Percentiles rank a stretch among this genome's conserved stretches.
phyloP scores from a whole-genome alignment of 805 yeast species.

The Nakazawaea ambrosiae region DNA sequence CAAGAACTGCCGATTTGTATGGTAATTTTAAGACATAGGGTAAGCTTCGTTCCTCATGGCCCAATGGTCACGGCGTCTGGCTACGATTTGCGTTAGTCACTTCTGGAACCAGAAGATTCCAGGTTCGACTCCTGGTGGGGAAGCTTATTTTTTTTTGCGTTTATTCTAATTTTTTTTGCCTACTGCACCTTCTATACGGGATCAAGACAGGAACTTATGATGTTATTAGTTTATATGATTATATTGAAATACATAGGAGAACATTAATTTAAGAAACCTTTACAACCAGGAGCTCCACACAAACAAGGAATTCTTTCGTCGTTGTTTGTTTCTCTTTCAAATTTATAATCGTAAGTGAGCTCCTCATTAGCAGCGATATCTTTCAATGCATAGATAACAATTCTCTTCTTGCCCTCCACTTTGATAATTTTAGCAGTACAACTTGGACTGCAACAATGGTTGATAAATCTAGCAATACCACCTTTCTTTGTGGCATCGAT shows the following conservation, averaged over 20 bases:
- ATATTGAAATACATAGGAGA: too few relatives aligned
- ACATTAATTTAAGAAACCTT: conserved; percentile 73
- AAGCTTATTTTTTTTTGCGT: conserved; percentile 20
- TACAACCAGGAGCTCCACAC: conserved; percentile 94
- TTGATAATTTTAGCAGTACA: conserved; percentile 95
- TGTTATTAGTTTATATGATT: too few relatives aligned
- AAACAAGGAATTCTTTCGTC: conserved; percentile 84
- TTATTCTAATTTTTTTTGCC: conserved; percentile 1
- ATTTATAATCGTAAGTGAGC: conserved; percentile 91
- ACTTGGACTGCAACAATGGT: conserved; percentile 96
- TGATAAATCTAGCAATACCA: conserved; percentile 93
- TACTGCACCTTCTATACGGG: too few relatives aligned
- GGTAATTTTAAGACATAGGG: too few relatives aligned
- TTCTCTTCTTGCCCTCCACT: conserved; percentile 89
- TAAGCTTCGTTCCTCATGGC: conserved; percentile 53
- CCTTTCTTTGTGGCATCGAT: conserved; percentile 97
- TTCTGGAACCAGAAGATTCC: conserved; percentile 37
- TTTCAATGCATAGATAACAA: conserved; percentile 87
- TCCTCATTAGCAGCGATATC: conserved; percentile 89
- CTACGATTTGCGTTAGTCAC: conserved; percentile 37
- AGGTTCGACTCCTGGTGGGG: conserved; percentile 53
- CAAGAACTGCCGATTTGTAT: too few relatives aligned
- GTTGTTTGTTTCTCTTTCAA: conserved; percentile 84
- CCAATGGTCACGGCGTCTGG: conserved; percentile 75
- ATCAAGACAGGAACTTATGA: background rate